Conservation (phyloP, 2,329 filamentous ascomycete genomes). For the Phaeosphaeriaceae sp. region DNA sequence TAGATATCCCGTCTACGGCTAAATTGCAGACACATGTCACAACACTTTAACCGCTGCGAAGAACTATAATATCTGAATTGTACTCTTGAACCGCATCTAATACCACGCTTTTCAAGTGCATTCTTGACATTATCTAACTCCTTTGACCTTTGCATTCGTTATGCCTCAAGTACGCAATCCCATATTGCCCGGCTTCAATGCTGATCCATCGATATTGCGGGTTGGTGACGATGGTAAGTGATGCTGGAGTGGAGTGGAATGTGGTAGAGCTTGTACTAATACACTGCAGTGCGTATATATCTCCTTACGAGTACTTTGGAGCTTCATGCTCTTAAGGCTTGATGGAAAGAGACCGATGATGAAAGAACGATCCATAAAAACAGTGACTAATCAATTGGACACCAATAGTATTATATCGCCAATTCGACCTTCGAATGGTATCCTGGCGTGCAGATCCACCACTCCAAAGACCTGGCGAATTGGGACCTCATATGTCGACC, state of each 20-base stretch:
- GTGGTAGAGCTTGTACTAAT: slow-evolving; percentile 7
- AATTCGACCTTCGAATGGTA: slow-evolving; percentile 70
- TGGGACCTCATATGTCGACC: slow-evolving; percentile 63
- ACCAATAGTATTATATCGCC: slow-evolving; percentile 60
- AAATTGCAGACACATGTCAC: background rate
- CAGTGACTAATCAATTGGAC: background rate
- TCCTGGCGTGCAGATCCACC: slow-evolving; percentile 62
- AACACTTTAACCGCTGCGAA: background rate
- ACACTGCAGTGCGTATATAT: slow-evolving; percentile 5
- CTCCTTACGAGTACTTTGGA: too few relatives aligned
- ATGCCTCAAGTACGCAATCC: slow-evolving; percentile 55
- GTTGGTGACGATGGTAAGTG: slow-evolving; percentile 51
- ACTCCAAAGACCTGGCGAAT: slow-evolving; percentile 60
- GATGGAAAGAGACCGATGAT: too few relatives aligned
- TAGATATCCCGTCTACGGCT: background rate
- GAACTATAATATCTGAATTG: background rate
- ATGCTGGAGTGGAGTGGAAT: too few relatives aligned
- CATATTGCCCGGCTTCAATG: slow-evolving; percentile 66
- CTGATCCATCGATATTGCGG: slow-evolving; percentile 64
- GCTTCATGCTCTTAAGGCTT: too few relatives aligned
- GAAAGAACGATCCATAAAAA: too few relatives aligned
- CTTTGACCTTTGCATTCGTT: slow-evolving; percentile 5
- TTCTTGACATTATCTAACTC: slow-evolving; percentile 11
- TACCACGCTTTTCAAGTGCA: background rate
- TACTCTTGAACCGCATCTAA: background rate